These are phyloP conservation scores for Sporisorium exsertum DNA, from an alignment of 1,284 basidiomycete species.

Conservation along the genomic window DNA sequence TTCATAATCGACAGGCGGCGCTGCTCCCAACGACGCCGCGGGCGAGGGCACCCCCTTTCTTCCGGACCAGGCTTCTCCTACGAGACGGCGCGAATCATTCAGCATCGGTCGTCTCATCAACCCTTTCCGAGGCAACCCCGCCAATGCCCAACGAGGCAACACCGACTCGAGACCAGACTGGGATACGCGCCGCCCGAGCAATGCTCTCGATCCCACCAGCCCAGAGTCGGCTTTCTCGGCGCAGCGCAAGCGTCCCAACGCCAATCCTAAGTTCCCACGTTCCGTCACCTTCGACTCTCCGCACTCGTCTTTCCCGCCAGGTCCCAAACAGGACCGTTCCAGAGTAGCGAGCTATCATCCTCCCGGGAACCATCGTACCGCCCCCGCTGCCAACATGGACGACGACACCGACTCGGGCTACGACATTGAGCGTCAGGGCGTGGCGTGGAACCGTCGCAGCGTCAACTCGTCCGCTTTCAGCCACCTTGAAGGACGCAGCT, in stretches of 20 bases:
- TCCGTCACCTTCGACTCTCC: conserved; percentile 50
- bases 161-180: conserved; percentile 12
- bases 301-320: conserved; percentile 48
- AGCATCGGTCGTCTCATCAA: conserved; percentile 40
- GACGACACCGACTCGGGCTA: conserved; percentile 33
- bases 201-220: conserved; percentile 35
- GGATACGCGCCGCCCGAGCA: conserved; percentile 42
- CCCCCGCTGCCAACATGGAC: conserved; percentile 20
- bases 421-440: conserved; percentile 45
- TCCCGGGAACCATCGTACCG: conserved; percentile 8
- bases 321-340: conserved; percentile 25
- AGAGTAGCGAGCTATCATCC: conserved; percentile 39
- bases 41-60: conserved; percentile 32
- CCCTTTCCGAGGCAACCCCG: conserved; percentile 22
- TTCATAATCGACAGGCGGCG: conserved; percentile 4
- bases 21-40: not conserved
- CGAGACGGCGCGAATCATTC: conserved; percentile 27
- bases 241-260: conserved; percentile 22
- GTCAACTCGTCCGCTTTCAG: conserved; percentile 56
- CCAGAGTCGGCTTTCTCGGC: conserved; percentile 11
- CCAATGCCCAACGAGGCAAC: conserved; percentile 1
- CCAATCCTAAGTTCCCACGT: conserved; percentile 28
- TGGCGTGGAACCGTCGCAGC: conserved; percentile 28
- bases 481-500: conserved; percentile 63
- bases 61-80: conserved; percentile 1